A percentile compares a stretch with the other conserved stretches of the same genome.
These are phyloP conservation scores for Nicotiana benthamiana DNA, from an alignment of 257 asterid species.

Conservation along the genomic window DNA sequence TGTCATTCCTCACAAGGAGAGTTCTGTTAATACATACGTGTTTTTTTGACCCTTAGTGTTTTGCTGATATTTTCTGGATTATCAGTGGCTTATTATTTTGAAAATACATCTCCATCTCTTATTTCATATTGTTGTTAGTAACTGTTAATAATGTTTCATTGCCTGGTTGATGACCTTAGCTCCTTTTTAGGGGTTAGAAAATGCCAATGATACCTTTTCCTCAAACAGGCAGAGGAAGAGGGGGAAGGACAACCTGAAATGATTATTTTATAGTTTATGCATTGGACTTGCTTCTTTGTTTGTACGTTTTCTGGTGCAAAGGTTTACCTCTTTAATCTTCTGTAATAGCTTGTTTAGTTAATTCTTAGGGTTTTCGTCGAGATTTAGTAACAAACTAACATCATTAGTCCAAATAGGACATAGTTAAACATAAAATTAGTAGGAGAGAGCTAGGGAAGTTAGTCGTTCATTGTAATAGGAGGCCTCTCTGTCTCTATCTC, in stretches of 20 bases:
- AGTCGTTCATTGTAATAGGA: background rate
- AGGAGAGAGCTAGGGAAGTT: background rate
- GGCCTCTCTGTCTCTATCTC: background rate
- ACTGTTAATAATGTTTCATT: background rate
- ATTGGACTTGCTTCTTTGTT: background rate
- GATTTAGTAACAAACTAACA: background rate
- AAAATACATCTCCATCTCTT: background rate
- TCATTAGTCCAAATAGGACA: background rate
- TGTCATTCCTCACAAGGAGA: background rate
- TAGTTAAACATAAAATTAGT: background rate
- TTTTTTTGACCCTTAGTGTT: background rate
- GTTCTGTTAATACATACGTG: background rate
- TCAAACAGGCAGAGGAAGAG: background rate
- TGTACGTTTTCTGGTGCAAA: background rate
- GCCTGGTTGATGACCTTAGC: background rate
- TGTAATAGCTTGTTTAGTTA: background rate
- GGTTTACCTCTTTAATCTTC: background rate
- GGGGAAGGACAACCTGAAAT: background rate
- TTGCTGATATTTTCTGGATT: background rate
- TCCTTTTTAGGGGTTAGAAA: background rate
- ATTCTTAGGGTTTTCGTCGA: background rate
- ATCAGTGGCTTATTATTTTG: background rate
- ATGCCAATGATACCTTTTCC: background rate
- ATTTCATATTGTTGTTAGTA: background rate
- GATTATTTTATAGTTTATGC: background rate